A percentile compares a stretch with the other conserved stretches of the same genome.
Evolutionary conservation across 768 basidiomycete species (phyloP).

Genomic region (Lentinula sp.): DNA sequence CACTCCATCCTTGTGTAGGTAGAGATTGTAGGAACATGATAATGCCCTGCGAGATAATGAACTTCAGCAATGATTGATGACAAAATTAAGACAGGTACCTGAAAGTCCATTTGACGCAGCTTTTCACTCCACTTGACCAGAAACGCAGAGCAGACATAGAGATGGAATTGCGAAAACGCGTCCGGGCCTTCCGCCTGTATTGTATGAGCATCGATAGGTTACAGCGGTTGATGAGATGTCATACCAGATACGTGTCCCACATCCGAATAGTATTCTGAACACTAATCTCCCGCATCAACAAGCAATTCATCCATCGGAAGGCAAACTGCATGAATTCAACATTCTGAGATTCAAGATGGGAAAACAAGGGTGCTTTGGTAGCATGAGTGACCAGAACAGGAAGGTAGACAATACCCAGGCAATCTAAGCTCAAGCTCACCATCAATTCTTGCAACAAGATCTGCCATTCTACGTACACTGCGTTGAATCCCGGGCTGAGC

Average conservation of each 20-base stretch:
- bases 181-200: constrained; percentile 93
- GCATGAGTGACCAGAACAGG: not conserved
- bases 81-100: constrained; percentile 45
- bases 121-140: constrained; percentile 94
- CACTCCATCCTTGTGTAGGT: constrained; percentile 90
- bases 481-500: constrained; percentile 96
- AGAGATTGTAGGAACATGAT: constrained; percentile 97
- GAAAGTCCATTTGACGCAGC: constrained; percentile 95
- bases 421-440: constrained; percentile 34
- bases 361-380: constrained; percentile 68
- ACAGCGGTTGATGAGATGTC: constrained; percentile 19
- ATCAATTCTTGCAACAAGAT: constrained; percentile 87
- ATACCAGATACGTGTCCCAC: constrained; percentile 99
- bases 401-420: not conserved
- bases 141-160: constrained; percentile 98
- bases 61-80: not conserved
- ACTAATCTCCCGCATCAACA: constrained; percentile 96
- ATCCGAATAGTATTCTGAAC: constrained; percentile 96
- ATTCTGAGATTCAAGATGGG: constrained; percentile 83
- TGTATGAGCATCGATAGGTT: not conserved
- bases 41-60: constrained; percentile 61
- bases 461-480: constrained; percentile 90
- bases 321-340: constrained; percentile 99
- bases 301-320: constrained; percentile 99
- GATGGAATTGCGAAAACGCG: constrained; percentile 97